Percentiles rank a stretch among this genome's conserved stretches.
Conservation (phyloP, 2,329 filamentous ascomycete genomes). For the Metarhizium rileyi region DNA sequence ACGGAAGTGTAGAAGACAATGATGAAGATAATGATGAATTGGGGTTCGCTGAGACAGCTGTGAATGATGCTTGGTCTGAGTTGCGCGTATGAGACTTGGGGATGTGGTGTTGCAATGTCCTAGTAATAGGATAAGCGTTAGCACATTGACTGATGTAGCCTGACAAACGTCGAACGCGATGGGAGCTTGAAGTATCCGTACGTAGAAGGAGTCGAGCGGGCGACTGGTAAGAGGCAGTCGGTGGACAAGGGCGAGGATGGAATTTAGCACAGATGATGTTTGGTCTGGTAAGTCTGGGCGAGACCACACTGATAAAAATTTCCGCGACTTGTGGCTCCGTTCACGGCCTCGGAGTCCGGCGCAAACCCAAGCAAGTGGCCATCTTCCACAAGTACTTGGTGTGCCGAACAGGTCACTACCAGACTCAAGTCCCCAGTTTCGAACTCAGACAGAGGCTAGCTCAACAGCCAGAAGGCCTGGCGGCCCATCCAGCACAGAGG, state of each 20-base stretch:
- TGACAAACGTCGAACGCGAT: background rate
- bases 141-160: background rate
- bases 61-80: background rate
- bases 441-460: too few species aligned
- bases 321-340: slow-evolving; percentile 23
- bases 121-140: background rate
- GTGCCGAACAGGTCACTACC: too few species aligned
- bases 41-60: background rate
- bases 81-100: background rate
- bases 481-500: too few species aligned
- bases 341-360: slow-evolving; percentile 28
- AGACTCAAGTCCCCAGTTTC: too few species aligned
- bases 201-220: background rate
- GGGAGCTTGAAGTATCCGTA: background rate
- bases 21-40: background rate
- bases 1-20: background rate
- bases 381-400: background rate
- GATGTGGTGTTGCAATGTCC: background rate
- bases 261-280: slow-evolving; percentile 3
- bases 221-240: background rate
- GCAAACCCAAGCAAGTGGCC: background rate
- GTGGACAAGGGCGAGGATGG: background rate
- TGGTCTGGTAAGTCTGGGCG: slow-evolving; percentile 8
- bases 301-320: slow-evolving; percentile 18
- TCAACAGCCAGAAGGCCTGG: too few species aligned